These are phyloP conservation scores for Spergularia bocconei DNA, from an alignment of 148 eudicot genomes.

Conservation along the genomic window DNA sequence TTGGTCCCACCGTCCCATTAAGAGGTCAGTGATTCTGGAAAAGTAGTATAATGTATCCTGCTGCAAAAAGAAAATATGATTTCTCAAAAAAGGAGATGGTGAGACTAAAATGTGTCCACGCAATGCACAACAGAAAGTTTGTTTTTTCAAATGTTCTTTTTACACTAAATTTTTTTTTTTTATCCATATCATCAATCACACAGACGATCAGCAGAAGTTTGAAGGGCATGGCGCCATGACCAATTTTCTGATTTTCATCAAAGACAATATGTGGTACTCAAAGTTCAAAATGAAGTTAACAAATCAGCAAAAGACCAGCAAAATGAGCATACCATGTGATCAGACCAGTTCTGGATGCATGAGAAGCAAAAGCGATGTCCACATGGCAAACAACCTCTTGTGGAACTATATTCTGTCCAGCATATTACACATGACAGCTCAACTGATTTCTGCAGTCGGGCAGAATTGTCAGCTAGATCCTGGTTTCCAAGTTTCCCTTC, in stretches of 20 bases:
- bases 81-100: neutral
- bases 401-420: conserved; percentile 76
- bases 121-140: neutral
- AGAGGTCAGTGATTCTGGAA: neutral
- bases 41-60: neutral
- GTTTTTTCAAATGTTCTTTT: too few relatives aligned
- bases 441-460: conserved; percentile 31
- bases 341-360: conserved; percentile 93
- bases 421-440: conserved; percentile 85
- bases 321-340: conserved; percentile 53
- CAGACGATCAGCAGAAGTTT: neutral
- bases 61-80: neutral
- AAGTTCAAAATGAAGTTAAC: conserved; percentile 9
- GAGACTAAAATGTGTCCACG: neutral
- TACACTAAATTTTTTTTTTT: too few relatives aligned
- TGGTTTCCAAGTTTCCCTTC: conserved; percentile 2
- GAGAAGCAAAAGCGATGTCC: conserved; percentile 94
- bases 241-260: neutral
- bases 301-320: neutral
- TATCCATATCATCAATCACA: neutral
- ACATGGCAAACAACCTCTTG: conserved; percentile 81
- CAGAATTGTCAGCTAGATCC: conserved; percentile 18
- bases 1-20: neutral
- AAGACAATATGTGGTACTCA: neutral
- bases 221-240: neutral